phyloP scores from a whole-genome alignment of 2,329 filamentous ascomycete genomes.

The Alternaria rosae region DNA sequence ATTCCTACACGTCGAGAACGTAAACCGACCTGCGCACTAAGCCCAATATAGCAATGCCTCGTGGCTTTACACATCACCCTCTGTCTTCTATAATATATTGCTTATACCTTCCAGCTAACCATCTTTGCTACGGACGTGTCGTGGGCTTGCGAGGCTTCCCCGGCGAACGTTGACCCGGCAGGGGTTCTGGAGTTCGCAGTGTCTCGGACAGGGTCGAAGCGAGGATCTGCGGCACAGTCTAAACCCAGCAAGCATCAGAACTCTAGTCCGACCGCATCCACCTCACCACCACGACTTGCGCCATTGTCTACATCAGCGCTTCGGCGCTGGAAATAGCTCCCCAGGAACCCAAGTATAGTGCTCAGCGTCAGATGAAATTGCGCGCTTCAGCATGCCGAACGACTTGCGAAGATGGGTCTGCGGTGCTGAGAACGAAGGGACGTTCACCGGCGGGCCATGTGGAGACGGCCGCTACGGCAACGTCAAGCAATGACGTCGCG shows the following conservation, averaged over 20 bases:
- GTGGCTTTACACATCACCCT: neutral
- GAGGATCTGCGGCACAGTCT: constrained; percentile 38
- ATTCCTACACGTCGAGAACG: neutral
- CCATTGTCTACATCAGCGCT: constrained; percentile 20
- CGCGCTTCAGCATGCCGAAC: constrained; percentile 15
- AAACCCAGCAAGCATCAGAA: constrained; percentile 42
- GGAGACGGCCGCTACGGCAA: neutral
- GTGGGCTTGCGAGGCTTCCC: constrained; percentile 21
- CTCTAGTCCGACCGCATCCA: constrained; percentile 30
- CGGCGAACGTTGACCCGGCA: constrained; percentile 21
- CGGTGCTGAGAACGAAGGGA: neutral
- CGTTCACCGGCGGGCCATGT: neutral
- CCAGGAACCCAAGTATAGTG: constrained; percentile 28
- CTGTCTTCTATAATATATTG: constrained; percentile 4
- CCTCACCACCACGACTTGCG: constrained; percentile 32
- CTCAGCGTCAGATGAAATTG: constrained; percentile 22
- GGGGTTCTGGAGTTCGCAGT: constrained; percentile 30
- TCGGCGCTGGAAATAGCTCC: constrained; percentile 23
- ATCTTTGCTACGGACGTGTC: constrained; percentile 19
- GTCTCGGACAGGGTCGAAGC: constrained; percentile 38
- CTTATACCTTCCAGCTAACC: constrained; percentile 19
- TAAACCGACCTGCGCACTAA: neutral
- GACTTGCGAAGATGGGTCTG: constrained; percentile 12
- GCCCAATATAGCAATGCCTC: neutral
- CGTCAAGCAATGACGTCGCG: constrained; percentile 16